Evolutionary conservation across 164 flowering plant genomes (phyloP).

Genomic region (Vitis vinifera): DNA sequence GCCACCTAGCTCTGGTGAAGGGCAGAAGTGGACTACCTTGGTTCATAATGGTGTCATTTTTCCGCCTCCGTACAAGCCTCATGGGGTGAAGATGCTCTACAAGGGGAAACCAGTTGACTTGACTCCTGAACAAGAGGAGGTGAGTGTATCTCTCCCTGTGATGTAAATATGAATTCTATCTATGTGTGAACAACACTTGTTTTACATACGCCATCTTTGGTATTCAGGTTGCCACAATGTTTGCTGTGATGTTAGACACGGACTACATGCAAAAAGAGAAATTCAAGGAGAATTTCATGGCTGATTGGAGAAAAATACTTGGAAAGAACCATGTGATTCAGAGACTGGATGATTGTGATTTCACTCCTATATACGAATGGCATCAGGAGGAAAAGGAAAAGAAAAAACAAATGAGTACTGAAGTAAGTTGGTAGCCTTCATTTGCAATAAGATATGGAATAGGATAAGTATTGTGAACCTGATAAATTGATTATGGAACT

Average conservation of each 20-base stretch:
- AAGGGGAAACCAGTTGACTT: slow-evolving; percentile 79
- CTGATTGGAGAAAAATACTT: slow-evolving; percentile 79
- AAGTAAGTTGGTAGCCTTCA: slow-evolving; percentile 45
- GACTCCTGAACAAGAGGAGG: slow-evolving; percentile 97
- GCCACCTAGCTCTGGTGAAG: slow-evolving; percentile 84
- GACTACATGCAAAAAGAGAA: slow-evolving; percentile 68
- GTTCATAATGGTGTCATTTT: slow-evolving; percentile 96
- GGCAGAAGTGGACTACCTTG: slow-evolving; percentile 91
- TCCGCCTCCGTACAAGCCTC: slow-evolving; percentile 92
- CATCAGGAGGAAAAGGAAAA: slow-evolving; percentile 87
- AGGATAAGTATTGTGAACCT: background rate
- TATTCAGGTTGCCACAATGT: slow-evolving; percentile 97
- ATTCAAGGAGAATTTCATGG: slow-evolving; percentile 82
- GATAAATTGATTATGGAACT: no score
- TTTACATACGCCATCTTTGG: background rate
- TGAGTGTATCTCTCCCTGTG: slow-evolving; percentile 20
- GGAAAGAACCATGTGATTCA: slow-evolving; percentile 85
- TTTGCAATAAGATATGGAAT: background rate
- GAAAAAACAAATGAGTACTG: slow-evolving; percentile 93
- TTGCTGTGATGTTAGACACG: slow-evolving; percentile 94
- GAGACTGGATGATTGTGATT: slow-evolving; percentile 82
- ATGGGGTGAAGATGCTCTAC: slow-evolving; percentile 91
- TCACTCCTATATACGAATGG: slow-evolving; percentile 96
- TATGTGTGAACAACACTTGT: background rate
- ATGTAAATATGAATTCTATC: background rate